Evolutionary conservation across 192 early-diverging fungal species (phyloP).

Genomic region (Thamnidium elegans): DNA sequence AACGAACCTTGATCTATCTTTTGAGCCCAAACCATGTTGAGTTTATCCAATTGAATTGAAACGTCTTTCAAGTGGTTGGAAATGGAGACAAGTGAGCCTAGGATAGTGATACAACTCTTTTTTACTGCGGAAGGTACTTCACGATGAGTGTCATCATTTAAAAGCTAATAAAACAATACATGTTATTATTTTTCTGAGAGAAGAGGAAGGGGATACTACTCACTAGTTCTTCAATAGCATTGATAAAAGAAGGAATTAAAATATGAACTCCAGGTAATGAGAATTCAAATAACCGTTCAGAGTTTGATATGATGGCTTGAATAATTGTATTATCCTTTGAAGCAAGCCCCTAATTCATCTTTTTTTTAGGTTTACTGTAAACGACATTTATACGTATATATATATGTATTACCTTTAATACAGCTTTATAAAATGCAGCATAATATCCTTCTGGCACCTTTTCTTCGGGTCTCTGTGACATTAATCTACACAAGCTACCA

Average conservation of each 20-base stretch:
- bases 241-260: conserved; percentile 62
- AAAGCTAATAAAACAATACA: conserved; percentile 25
- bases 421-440: conserved; percentile 65
- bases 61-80: conserved; percentile 32
- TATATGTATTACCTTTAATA: conserved; percentile 56
- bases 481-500: conserved; percentile 70
- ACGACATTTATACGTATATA: background rate
- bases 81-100: conserved; percentile 39
- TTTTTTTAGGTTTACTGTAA: background rate
- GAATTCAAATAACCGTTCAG: conserved; percentile 61
- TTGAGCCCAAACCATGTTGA: background rate
- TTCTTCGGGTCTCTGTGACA: conserved; percentile 76
- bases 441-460: conserved; percentile 53
- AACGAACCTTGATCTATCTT: background rate
- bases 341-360: conserved; percentile 48
- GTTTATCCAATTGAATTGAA: background rate
- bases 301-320: conserved; percentile 66
- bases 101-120: conserved; percentile 45
- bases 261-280: conserved; percentile 66
- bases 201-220: background rate
- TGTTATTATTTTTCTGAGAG: background rate
- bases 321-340: conserved; percentile 57
- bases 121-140: conserved; percentile 39
- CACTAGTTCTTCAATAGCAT: conserved; percentile 60
- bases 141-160: conserved; percentile 33